Evolutionary conservation across 495 filamentous ascomycete genomes (phyloP).

Genomic region (Xylaria scruposa): DNA sequence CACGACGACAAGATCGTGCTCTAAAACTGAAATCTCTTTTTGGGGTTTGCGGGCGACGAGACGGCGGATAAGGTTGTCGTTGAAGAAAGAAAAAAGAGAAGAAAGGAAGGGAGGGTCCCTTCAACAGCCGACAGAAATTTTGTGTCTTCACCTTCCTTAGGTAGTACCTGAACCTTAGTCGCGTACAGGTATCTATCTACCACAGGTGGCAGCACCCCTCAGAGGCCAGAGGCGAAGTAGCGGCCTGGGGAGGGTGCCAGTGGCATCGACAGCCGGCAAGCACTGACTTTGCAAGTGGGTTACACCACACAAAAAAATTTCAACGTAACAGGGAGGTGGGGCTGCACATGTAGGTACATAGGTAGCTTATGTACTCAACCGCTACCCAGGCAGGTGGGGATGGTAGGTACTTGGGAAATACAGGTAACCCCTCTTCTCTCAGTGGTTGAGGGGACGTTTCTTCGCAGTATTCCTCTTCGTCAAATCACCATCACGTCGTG

Average conservation of each 20-base stretch:
- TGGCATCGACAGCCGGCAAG: conserved; percentile 13
- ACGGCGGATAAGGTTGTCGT: conserved; percentile 47
- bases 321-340: conserved; percentile 15
- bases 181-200: conserved; percentile 35
- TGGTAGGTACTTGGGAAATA: neutral
- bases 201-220: neutral
- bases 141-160: conserved; percentile 37
- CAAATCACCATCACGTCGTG: neutral
- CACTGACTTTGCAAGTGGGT: conserved; percentile 15
- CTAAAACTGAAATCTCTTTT: conserved; percentile 44
- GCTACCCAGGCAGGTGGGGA: no score
- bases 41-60: conserved; percentile 42
- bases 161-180: conserved; percentile 32
- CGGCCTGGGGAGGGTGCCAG: neutral
- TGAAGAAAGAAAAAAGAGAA: conserved; percentile 29
- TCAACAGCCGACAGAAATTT: conserved; percentile 39
- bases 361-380: neutral
- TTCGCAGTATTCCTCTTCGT: neutral
- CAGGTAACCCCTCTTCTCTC: neutral
- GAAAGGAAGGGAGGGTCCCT: conserved; percentile 32
- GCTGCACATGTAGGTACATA: no score
- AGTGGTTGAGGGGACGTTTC: neutral
- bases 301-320: conserved; percentile 24
- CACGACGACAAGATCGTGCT: conserved; percentile 42
- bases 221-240: neutral